Evolutionary conservation across 1,139 yeast genomes (phyloP), one percentile per base, ranked within the genome.

Genomic region (Protomyces inouyei): DNA sequence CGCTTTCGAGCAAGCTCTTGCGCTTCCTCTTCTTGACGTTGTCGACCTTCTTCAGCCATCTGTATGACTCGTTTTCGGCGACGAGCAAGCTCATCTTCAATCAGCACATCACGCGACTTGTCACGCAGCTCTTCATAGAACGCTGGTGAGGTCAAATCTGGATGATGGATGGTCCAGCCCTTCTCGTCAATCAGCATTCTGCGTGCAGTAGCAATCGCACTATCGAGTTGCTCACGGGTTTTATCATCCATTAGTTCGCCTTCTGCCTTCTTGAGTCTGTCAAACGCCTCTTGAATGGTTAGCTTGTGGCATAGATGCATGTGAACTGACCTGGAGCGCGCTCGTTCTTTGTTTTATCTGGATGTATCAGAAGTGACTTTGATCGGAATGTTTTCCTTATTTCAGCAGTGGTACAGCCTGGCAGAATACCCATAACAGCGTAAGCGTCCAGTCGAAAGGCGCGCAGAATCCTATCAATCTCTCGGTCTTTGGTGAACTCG

Each of bases 341-440:
- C 35, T 40, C 57, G 69, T 86, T 82, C 55, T 76, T 73, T 1
- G 83, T 79, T 70, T 85, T 85, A 71, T 86, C 92, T 0, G 92
- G 92, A 72, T 86, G 92, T 46, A 86, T 83, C 67, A 85, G 73
- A 52, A 85, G 74, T 8, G 89, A 84, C 72, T 84, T 85, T 73
- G 79, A 81, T 45, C 90, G 74, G 71, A 81, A 86, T 52, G 76
- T 71, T 67, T 78, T 81, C 67, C 79, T 81, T 64, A 84, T 79
- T 56, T 75, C 76, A 40, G 70, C 64, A 59, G 72, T 55, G 65
- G 78, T 67, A 67, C 77, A 70, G n/a, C 82, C 79, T 0, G 87
- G 87, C 64, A 79, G 81, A 1, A 85, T 74, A 55, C 82, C 85
- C 35, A 86, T 74, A 1, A 86, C 77, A 1, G 84, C 78, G 71